phyloP scores from a whole-genome alignment of 2,329 filamentous ascomycete genomes.

The Aspergillus sergii region DNA sequence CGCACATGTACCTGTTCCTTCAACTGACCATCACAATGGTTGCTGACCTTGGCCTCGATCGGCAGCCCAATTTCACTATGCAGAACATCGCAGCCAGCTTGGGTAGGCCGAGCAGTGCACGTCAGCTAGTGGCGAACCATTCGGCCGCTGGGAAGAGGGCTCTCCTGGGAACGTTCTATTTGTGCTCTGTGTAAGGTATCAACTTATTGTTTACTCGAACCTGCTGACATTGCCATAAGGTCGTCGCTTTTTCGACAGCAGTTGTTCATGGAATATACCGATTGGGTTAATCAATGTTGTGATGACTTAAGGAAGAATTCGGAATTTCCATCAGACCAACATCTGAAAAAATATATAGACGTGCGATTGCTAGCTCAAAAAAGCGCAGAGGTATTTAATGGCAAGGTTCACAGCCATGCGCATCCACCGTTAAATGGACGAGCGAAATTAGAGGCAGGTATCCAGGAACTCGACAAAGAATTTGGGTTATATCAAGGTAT shows the following conservation, averaged over 20 bases:
- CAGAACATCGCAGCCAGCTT: not conserved
- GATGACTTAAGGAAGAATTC: not conserved
- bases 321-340: conserved; percentile 13
- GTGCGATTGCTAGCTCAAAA: not conserved
- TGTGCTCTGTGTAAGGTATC: conserved; percentile 7
- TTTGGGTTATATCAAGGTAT: not conserved
- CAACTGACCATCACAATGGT: conserved; percentile 11
- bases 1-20: conserved; percentile 9
- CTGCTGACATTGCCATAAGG: not conserved
- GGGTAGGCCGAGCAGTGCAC: not conserved
- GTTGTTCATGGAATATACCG: conserved; percentile 13
- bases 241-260: conserved; percentile 14
- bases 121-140: not conserved
- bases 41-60: conserved; percentile 8
- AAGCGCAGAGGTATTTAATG: not conserved
- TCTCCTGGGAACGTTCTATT: conserved; percentile 14
- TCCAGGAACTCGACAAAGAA: not conserved
- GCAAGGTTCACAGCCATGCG: not conserved
- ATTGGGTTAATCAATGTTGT: conserved; percentile 15
- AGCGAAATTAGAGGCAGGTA: not conserved
- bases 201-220: not conserved
- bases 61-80: conserved; percentile 5
- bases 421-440: not conserved
- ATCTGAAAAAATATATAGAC: conserved; percentile 8
- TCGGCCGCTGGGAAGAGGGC: conserved; percentile 9